A percentile compares a stretch with the other conserved stretches of the same genome.
Evolutionary conservation across 2,329 filamentous ascomycete genomes (phyloP).

Genomic region (Aureobasidium sp.): DNA sequence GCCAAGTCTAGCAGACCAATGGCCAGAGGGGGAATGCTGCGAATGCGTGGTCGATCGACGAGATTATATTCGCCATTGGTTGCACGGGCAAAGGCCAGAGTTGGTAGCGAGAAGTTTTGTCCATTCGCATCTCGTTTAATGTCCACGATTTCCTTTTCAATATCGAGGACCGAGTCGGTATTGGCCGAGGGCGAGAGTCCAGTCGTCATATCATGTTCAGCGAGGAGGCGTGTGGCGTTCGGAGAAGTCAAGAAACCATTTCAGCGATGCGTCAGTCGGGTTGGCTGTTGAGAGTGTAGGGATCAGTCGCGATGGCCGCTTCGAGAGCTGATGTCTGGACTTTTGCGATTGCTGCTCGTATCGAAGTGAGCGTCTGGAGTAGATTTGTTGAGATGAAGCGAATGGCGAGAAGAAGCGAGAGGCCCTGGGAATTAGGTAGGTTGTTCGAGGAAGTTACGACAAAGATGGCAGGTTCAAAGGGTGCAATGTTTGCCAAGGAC

Average conservation of each 20-base stretch:
- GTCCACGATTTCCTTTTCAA: not conserved
- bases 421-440: not conserved
- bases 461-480: not conserved
- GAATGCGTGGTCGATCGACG: slow-evolving; percentile 35
- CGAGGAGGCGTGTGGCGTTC: not conserved
- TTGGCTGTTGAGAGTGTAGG: not conserved
- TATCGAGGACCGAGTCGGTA: not conserved
- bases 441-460: not conserved
- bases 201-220: not conserved
- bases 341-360: not conserved
- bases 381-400: too few relatives aligned
- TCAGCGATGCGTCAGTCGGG: not conserved
- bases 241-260: not conserved
- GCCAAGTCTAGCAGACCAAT: slow-evolving; percentile 50
- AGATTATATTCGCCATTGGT: not conserved
- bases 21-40: slow-evolving; percentile 53
- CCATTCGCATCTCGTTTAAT: not conserved
- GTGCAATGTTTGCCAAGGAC: not conserved
- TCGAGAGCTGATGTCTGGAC: not conserved
- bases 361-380: too few relatives aligned
- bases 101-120: not conserved
- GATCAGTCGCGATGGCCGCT: not conserved
- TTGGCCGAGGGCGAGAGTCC: not conserved
- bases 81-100: not conserved
- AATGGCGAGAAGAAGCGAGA: not conserved